phyloP scores from a whole-genome alignment of 495 filamentous ascomycete species.

The Neurospora sp. region DNA sequence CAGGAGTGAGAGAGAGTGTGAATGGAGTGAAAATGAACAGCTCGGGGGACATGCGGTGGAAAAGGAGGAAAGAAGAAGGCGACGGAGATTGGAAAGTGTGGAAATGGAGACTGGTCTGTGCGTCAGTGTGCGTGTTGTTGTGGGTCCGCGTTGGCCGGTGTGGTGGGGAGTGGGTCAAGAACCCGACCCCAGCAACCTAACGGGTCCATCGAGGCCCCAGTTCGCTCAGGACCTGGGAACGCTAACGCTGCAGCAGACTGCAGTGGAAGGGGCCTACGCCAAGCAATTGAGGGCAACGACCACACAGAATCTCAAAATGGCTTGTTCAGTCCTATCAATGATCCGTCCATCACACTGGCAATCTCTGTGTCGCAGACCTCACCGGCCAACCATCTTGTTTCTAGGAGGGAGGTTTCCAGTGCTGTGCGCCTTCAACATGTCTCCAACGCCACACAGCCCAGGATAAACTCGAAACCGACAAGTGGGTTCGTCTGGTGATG shows the following conservation, averaged over 20 bases:
- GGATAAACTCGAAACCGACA: neutral
- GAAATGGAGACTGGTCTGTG: neutral
- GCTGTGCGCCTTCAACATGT: too few species aligned
- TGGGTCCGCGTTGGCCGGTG: neutral
- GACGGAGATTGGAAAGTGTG: neutral
- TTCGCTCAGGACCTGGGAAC: neutral
- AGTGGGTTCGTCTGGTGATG: neutral
- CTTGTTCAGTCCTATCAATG: neutral
- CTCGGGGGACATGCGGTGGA: neutral
- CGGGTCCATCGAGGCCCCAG: neutral
- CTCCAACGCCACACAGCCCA: neutral
- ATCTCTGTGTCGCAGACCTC: neutral
- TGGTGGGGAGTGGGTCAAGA: neutral
- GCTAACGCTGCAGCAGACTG: neutral
- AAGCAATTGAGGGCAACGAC: neutral
- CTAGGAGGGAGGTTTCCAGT: too few species aligned
- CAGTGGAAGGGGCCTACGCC: neutral
- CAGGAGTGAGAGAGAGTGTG: neutral
- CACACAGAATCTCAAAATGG: neutral
- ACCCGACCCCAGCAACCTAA: neutral
- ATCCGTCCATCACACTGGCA: neutral
- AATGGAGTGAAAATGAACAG: neutral
- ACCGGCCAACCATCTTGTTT: neutral
- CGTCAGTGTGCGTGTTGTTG: neutral
- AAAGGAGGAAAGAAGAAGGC: neutral